Percentiles rank a stretch among this genome's conserved stretches.
phyloP scores from a whole-genome alignment of 164 flowering plant species.

The Vitis cinerea region DNA sequence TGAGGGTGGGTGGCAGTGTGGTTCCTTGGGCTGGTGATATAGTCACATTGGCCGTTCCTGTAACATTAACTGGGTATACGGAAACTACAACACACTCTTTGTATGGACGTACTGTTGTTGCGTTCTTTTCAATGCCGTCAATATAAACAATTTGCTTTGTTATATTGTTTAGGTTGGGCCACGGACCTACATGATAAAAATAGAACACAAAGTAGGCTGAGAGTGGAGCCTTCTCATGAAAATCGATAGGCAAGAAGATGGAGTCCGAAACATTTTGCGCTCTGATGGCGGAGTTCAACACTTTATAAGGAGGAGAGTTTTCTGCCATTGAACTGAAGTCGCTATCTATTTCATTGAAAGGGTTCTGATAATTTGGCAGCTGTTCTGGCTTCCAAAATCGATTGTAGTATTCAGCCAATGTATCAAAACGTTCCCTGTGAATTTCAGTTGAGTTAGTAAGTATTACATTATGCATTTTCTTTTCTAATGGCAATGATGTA shows the following conservation, averaged over 20 bases:
- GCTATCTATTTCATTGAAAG: background rate
- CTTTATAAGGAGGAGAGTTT: background rate
- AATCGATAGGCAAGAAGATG: background rate
- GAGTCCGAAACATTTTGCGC: background rate
- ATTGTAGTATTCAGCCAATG: background rate
- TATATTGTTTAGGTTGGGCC: background rate
- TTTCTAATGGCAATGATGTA: no score
- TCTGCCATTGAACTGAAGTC: background rate
- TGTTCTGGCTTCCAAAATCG: background rate
- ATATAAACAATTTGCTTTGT: background rate
- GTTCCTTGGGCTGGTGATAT: background rate
- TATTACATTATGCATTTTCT: no score
- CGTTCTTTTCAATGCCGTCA: background rate
- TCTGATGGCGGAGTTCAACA: slow-evolving; percentile 1
- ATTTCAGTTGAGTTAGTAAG: no score
- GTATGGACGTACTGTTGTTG: no score
- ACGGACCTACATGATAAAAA: background rate
- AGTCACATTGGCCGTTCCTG: slow-evolving; percentile 5
- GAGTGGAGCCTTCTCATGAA: background rate
- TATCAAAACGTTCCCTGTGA: no score
- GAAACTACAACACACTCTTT: background rate
- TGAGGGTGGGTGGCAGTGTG: slow-evolving; percentile 9
- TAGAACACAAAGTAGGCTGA: slow-evolving; percentile 18
- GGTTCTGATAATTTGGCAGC: background rate
- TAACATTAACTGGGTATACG: background rate